Conservation (phyloP, 2,329 filamentous ascomycete species). For the Aspergillus melleus region DNA sequence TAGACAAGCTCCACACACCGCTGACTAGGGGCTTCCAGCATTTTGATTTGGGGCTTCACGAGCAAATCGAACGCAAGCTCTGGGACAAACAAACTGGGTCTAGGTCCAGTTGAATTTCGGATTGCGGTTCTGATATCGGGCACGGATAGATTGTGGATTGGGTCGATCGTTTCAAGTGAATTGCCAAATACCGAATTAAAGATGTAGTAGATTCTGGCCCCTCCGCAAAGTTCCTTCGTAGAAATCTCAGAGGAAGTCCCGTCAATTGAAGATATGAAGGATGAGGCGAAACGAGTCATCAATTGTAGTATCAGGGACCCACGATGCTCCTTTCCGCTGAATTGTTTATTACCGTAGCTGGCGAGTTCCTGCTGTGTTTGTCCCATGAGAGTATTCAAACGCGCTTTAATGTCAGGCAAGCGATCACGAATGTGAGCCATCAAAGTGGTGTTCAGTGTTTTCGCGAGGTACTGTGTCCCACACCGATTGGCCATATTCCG, state of each 20-base stretch:
- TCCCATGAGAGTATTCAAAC: constrained; percentile 98
- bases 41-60: constrained; percentile 97
- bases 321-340: constrained; percentile 94
- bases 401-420: constrained; percentile 95
- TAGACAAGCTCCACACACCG: constrained; percentile 97
- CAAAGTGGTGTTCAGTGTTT: constrained; percentile 89
- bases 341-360: constrained; percentile 96
- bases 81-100: constrained; percentile 93
- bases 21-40: constrained; percentile 91
- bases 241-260: constrained; percentile 98
- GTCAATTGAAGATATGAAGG: constrained; percentile 97
- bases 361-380: constrained; percentile 98
- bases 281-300: constrained; percentile 97
- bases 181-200: constrained; percentile 99
- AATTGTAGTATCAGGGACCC: constrained; percentile 93
- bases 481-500: constrained; percentile 92
- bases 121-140: constrained; percentile 96
- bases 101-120: constrained; percentile 92
- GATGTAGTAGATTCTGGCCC: constrained; percentile 96
- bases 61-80: constrained; percentile 97
- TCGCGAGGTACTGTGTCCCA: constrained; percentile 90
- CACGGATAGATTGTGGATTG: constrained; percentile 90
- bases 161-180: constrained; percentile 92
- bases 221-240: constrained; percentile 94
- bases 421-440: constrained; percentile 97